Percentiles rank a stretch among this genome's conserved stretches.
Conservation (phyloP, 164 flowering plant genomes). For the Vitis rotundifolia region DNA sequence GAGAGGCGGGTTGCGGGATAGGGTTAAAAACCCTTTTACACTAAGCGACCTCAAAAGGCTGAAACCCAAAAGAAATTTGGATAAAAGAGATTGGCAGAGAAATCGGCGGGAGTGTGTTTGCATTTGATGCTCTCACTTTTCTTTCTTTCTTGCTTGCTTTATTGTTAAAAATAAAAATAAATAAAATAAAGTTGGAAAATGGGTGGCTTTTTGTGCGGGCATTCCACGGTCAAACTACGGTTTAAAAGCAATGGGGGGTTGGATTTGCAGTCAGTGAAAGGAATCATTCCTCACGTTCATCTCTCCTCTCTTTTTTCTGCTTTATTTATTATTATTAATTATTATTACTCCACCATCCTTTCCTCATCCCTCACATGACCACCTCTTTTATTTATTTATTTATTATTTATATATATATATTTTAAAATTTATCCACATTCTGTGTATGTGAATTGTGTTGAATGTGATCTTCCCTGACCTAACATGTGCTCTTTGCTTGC, state of each 20-base stretch:
- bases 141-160: neutral
- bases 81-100: slow-evolving; percentile 19
- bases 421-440: neutral
- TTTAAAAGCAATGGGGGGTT: neutral
- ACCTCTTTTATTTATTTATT: neutral
- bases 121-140: neutral
- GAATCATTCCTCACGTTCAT: slow-evolving; percentile 34
- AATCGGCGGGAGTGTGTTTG: slow-evolving; percentile 29
- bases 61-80: neutral
- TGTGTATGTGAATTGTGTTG: neutral
- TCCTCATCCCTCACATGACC: slow-evolving; percentile 21
- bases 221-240: slow-evolving; percentile 18
- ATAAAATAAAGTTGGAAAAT: neutral
- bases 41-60: slow-evolving; percentile 8
- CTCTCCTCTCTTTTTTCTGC: neutral
- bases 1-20: slow-evolving; percentile 7
- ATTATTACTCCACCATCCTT: slow-evolving; percentile 17
- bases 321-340: neutral
- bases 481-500: neutral
- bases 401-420: neutral
- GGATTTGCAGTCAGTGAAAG: slow-evolving; percentile 12
- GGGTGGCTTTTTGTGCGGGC: slow-evolving; percentile 10
- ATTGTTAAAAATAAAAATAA: neutral
- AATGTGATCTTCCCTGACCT: neutral
- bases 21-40: slow-evolving; percentile 12